These are phyloP conservation scores for Crithidia acanthocephali DNA, from an alignment of 208 protist genomes.

Conservation along the genomic window DNA sequence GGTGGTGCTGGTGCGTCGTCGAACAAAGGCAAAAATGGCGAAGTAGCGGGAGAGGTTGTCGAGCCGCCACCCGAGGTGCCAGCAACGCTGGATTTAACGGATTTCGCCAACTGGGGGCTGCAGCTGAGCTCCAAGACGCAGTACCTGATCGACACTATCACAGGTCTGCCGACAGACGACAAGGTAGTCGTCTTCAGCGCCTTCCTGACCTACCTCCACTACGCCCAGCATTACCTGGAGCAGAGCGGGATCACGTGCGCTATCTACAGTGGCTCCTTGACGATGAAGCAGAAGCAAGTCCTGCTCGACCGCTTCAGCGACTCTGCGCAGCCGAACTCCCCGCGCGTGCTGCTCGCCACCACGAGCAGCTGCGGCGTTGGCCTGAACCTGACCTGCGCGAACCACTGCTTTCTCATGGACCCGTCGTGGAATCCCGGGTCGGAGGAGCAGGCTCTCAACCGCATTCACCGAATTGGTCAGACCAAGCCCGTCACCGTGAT, in stretches of 20 bases:
- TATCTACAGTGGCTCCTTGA: conserved; percentile 56
- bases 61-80: conserved; percentile 17
- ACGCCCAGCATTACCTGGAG: conserved; percentile 77
- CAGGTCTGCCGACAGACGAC: conserved; percentile 38
- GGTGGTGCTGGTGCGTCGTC: not conserved
- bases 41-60: not conserved
- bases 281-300: conserved; percentile 56
- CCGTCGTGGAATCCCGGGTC: conserved; percentile 92
- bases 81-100: conserved; percentile 24
- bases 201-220: conserved; percentile 94
- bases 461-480: conserved; percentile 92
- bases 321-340: conserved; percentile 5
- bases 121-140: conserved; percentile 72
- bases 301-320: conserved; percentile 54
- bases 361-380: conserved; percentile 92
- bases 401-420: conserved; percentile 93
- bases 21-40: not conserved
- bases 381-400: conserved; percentile 94
- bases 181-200: conserved; percentile 96
- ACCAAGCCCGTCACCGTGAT: conserved; percentile 93
- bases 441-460: conserved; percentile 92
- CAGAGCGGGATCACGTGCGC: conserved; percentile 40
- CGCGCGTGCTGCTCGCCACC: conserved; percentile 88
- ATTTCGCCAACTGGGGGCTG: conserved; percentile 47
- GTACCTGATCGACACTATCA: conserved; percentile 48